Evolutionary conservation across 2,329 filamentous ascomycete genomes (phyloP).

Genomic region (Ophiosphaerella narmari): DNA sequence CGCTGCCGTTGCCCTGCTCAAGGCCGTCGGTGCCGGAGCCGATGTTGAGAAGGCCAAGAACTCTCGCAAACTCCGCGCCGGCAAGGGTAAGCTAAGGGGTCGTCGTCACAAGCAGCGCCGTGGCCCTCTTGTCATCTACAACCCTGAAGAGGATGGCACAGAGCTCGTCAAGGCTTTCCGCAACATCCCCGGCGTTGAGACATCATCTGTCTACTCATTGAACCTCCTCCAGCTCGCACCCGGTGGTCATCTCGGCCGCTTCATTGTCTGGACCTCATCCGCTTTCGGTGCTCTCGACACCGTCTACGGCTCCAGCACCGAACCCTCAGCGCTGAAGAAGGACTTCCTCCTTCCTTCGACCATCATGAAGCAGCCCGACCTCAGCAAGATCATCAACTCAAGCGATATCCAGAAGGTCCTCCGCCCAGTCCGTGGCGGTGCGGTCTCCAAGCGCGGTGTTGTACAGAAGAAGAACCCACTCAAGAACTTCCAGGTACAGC

Average conservation of each 20-base stretch:
- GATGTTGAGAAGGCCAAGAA: constrained; percentile 95
- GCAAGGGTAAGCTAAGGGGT: constrained; percentile 98
- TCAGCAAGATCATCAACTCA: constrained; percentile 98
- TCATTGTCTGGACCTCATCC: constrained; percentile 97
- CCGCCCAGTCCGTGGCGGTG: constrained; percentile 85
- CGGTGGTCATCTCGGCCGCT: constrained; percentile 97
- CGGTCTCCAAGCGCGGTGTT: constrained; percentile 83
- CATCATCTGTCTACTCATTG: constrained; percentile 86
- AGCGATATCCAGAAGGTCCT: constrained; percentile 97
- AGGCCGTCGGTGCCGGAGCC: constrained; percentile 84
- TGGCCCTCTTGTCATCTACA: constrained; percentile 96
- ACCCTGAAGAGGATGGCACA: constrained; percentile 93
- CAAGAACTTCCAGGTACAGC: constrained; percentile 96
- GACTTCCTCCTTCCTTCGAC: constrained; percentile 97
- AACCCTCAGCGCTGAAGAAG: constrained; percentile 92
- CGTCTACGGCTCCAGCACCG: constrained; percentile 93
- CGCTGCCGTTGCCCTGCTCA: constrained; percentile 82
- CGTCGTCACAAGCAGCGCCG: constrained; percentile 97
- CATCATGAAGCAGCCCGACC: constrained; percentile 90
- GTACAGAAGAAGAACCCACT: constrained; percentile 99
- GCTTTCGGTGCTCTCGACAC: constrained; percentile 96
- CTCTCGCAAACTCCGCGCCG: constrained; percentile 95
- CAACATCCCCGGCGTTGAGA: constrained; percentile 99
- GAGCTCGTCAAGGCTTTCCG: constrained; percentile 93
- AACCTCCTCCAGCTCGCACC: constrained; percentile 99